Evolutionary conservation across 257 asterid species (phyloP).

Genomic region (Fraxinus anomala): DNA sequence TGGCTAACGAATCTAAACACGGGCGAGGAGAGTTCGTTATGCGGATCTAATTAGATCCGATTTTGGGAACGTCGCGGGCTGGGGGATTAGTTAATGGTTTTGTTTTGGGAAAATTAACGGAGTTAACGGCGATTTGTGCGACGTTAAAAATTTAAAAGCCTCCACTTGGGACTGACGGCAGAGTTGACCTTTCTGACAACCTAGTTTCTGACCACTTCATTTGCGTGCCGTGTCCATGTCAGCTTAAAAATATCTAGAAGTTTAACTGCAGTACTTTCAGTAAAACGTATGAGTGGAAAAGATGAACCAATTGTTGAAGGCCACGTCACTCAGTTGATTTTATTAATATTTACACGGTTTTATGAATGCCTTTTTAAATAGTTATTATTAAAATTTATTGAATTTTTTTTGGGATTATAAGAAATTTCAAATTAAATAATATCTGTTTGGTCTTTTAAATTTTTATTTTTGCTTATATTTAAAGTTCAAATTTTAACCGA

Average conservation of each 20-base stretch:
- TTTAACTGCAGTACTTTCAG: neutral
- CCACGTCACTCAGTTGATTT: too few relatives aligned
- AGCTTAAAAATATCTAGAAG: constrained; percentile 37
- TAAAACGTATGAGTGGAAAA: too few relatives aligned
- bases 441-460: too few relatives aligned
- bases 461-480: too few relatives aligned
- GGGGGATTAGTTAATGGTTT: constrained; percentile 27
- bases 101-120: neutral
- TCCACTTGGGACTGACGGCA: constrained; percentile 18
- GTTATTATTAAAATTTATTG: too few relatives aligned
- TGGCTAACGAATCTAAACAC: constrained; percentile 39
- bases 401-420: too few relatives aligned
- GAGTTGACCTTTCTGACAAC: neutral
- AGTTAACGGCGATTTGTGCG: neutral
- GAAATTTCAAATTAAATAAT: too few relatives aligned
- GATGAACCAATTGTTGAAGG: too few relatives aligned
- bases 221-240: constrained; percentile 23
- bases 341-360: too few relatives aligned
- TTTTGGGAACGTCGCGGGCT: constrained; percentile 35
- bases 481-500: too few relatives aligned
- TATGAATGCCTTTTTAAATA: too few relatives aligned
- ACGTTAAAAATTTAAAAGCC: constrained; percentile 6
- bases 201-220: neutral
- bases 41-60: constrained; percentile 46
- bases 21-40: constrained; percentile 22